These are phyloP conservation scores for Dysphania ambrosioides DNA, from an alignment of 148 eudicot genomes.

Conservation along the genomic window DNA sequence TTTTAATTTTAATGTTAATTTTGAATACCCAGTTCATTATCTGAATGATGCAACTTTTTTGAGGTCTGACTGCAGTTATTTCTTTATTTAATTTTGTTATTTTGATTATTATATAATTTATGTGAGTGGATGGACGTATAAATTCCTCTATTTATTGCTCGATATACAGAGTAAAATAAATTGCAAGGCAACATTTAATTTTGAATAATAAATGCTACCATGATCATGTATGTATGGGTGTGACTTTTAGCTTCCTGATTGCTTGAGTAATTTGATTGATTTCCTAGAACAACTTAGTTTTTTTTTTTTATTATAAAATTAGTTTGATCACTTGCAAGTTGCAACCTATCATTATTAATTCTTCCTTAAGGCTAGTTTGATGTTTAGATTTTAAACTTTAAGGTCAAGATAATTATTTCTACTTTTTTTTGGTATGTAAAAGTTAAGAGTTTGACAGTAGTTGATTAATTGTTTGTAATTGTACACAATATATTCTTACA, in stretches of 20 bases:
- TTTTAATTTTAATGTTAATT: background rate
- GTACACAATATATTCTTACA: too few relatives aligned
- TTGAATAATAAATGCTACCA: constrained; percentile 18
- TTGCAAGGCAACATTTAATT: constrained; percentile 29
- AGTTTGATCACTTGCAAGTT: too few relatives aligned
- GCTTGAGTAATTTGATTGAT: background rate
- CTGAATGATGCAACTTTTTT: too few relatives aligned
- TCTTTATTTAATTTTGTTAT: too few relatives aligned
- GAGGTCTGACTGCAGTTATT: too few relatives aligned
- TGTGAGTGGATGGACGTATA: too few relatives aligned
- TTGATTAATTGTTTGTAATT: background rate
- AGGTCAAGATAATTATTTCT: background rate
- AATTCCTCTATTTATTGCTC: constrained; percentile 1
- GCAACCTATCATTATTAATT: too few relatives aligned
- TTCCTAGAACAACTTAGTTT: background rate
- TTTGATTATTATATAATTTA: too few relatives aligned
- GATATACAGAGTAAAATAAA: too few relatives aligned
- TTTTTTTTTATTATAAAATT: too few relatives aligned
- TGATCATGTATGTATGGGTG: constrained; percentile 25
- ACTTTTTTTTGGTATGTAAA: background rate
- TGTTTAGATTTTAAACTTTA: background rate
- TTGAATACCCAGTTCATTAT: background rate
- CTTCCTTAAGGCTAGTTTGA: background rate
- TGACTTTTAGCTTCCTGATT: constrained; percentile 12
- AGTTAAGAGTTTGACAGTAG: constrained; percentile 3